These are phyloP conservation scores for Fraxinus baroniana DNA, from an alignment of 305 asterid genomes.

Conservation along the genomic window DNA sequence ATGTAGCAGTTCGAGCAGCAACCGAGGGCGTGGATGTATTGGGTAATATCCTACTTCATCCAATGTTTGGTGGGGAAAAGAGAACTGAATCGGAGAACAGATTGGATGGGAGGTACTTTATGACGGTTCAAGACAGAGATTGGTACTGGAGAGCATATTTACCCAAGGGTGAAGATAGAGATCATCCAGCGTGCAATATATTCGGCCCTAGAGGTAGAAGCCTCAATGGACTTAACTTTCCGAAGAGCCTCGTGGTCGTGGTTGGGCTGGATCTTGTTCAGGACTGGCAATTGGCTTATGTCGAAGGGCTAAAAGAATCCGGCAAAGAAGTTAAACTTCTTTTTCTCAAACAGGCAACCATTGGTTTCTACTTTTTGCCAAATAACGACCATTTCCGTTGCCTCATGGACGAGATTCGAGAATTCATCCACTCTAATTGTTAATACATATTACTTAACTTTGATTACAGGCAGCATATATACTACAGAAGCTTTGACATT, in stretches of 20 bases:
- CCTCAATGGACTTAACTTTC: conserved; percentile 27
- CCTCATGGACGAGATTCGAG: conserved; percentile 31
- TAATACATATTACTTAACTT: neutral
- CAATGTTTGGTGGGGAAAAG: conserved; percentile 33
- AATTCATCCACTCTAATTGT: conserved; percentile 25
- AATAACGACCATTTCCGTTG: conserved; percentile 32
- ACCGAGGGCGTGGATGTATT: conserved; percentile 18
- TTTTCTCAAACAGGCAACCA: conserved; percentile 30
- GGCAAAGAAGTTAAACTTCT: conserved; percentile 33
- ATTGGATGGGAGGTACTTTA: conserved; percentile 34
- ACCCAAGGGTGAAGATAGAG: conserved; percentile 32
- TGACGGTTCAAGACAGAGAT: conserved; percentile 33
- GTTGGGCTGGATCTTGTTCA: conserved; percentile 40
- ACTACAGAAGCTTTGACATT: conserved; percentile 25
- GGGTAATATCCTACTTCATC: conserved; percentile 33
- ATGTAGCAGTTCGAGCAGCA: conserved; percentile 30
- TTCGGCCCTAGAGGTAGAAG: conserved; percentile 31
- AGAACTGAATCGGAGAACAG: conserved; percentile 34
- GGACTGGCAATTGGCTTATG: conserved; percentile 40
- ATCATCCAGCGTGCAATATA: conserved; percentile 40
- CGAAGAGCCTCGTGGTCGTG: conserved; percentile 33
- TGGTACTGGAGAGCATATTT: conserved; percentile 43
- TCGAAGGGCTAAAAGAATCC: conserved; percentile 23
- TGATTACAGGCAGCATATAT: conserved; percentile 13
- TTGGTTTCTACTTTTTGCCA: conserved; percentile 38